Conservation (phyloP, 1,139 yeast species). For the Debaryomycetaceae sp. region DNA sequence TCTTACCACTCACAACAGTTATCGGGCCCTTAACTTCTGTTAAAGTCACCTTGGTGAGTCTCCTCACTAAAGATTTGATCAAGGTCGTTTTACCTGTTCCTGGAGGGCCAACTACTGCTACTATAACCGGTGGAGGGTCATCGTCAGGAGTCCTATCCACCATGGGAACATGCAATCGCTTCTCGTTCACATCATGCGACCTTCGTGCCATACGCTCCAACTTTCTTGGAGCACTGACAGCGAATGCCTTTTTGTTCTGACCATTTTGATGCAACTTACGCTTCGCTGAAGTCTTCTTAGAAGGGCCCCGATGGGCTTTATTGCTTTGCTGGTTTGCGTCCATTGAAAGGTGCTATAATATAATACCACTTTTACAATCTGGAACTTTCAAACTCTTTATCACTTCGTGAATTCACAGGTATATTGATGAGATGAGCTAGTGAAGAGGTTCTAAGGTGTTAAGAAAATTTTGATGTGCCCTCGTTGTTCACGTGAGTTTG, state of each 20-base stretch:
- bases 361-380: neutral
- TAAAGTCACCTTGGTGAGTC: constrained; percentile 85
- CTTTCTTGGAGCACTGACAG: constrained; percentile 88
- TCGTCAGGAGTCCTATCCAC: constrained; percentile 96
- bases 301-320: constrained; percentile 57
- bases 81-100: constrained; percentile 97
- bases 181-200: constrained; percentile 82
- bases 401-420: neutral
- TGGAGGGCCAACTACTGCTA: constrained; percentile 98
- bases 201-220: constrained; percentile 82
- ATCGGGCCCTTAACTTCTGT: constrained; percentile 92
- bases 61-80: constrained; percentile 81
- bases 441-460: constrained; percentile 1
- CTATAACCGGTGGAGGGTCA: constrained; percentile 94
- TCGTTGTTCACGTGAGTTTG: constrained; percentile 2
- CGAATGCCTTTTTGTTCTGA: constrained; percentile 90
- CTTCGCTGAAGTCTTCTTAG: constrained; percentile 65
- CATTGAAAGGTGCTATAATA: neutral
- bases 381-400: neutral
- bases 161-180: constrained; percentile 93
- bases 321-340: constrained; percentile 43
- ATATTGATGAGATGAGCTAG: neutral
- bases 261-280: constrained; percentile 90
- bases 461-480: constrained; percentile 5
- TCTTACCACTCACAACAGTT: constrained; percentile 95